These are phyloP conservation scores for Juglanconis juglandina DNA, from an alignment of 2,329 filamentous ascomycete genomes.

Conservation along the genomic window DNA sequence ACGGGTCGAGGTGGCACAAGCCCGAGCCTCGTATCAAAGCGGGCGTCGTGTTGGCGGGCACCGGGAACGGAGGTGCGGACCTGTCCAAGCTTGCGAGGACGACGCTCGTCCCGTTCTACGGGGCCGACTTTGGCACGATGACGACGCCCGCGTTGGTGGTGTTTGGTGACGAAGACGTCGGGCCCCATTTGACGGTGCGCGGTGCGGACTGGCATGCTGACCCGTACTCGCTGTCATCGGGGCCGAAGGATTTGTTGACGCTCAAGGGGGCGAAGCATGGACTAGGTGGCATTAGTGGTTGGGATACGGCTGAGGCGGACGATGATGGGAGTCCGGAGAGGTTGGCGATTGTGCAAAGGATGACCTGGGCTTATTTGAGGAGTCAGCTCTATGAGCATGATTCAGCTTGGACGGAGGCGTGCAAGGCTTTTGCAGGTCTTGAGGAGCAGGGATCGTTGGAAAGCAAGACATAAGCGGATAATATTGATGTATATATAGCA, in stretches of 20 bases:
- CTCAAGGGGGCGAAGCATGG: constrained; percentile 33
- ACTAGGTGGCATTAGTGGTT: constrained; percentile 37
- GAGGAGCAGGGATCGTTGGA: not conserved
- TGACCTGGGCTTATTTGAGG: constrained; percentile 37
- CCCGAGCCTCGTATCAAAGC: constrained; percentile 34
- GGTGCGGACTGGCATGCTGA: constrained; percentile 39
- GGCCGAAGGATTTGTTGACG: constrained; percentile 32
- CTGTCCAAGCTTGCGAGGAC: constrained; percentile 26
- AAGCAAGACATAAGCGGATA: not conserved
- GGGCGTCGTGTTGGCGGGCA: constrained; percentile 32
- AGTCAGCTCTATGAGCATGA: constrained; percentile 28
- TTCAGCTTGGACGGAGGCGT: not conserved
- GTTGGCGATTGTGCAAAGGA: constrained; percentile 31
- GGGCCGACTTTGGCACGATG: constrained; percentile 33
- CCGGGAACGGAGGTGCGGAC: constrained; percentile 29
- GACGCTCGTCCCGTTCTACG: constrained; percentile 30
- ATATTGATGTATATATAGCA: too few relatives aligned
- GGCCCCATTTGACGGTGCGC: constrained; percentile 29
- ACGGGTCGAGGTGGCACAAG: constrained; percentile 20
- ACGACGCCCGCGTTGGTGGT: constrained; percentile 34
- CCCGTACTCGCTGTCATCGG: constrained; percentile 30
- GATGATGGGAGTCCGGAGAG: constrained; percentile 33
- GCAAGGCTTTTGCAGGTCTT: not conserved
- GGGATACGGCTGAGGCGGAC: constrained; percentile 32
- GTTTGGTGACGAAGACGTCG: constrained; percentile 35